phyloP scores from a whole-genome alignment of 257 asterid species.

The Rhazya stricta region DNA sequence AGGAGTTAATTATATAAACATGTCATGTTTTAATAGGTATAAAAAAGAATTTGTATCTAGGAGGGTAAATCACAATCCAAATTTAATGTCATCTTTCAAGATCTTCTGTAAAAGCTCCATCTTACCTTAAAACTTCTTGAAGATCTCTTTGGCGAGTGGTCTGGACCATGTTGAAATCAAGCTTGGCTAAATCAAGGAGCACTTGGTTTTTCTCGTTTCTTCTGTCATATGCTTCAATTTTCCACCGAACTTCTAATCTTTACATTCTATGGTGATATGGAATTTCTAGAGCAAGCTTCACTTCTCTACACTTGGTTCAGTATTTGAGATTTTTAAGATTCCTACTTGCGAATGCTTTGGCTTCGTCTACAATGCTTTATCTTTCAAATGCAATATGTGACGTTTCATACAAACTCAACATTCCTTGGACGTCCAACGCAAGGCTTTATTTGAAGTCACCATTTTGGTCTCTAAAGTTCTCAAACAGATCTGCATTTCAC shows the following conservation, averaged over 20 bases:
- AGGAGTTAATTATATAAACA: no score
- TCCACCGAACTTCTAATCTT: constrained; percentile 21
- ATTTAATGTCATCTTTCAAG: background rate
- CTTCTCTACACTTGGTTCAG: constrained; percentile 9
- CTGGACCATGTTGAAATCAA: constrained; percentile 28
- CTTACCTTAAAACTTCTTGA: constrained; percentile 29
- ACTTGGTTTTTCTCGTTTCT: background rate
- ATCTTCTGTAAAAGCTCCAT: background rate
- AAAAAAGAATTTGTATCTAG: no score
- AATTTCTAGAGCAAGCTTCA: constrained; percentile 16
- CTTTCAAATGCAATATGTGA: constrained; percentile 15
- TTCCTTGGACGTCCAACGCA: constrained; percentile 15
- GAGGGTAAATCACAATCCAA: no score
- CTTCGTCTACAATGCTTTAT: constrained; percentile 14
- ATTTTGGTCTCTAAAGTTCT: constrained; percentile 12
- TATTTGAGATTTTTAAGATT: constrained; percentile 10
- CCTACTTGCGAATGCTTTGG: constrained; percentile 15
- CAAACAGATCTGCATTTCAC: constrained; percentile 12
- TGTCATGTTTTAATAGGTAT: no score
- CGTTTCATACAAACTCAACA: constrained; percentile 29
- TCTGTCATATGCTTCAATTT: constrained; percentile 10
- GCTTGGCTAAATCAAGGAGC: constrained; percentile 8
- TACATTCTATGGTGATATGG: constrained; percentile 12
- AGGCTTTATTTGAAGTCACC: constrained; percentile 15
- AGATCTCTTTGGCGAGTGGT: constrained; percentile 20